phyloP scores from a whole-genome alignment of 176 grass and related monocot species.

The Rhynchospora tenuis region DNA sequence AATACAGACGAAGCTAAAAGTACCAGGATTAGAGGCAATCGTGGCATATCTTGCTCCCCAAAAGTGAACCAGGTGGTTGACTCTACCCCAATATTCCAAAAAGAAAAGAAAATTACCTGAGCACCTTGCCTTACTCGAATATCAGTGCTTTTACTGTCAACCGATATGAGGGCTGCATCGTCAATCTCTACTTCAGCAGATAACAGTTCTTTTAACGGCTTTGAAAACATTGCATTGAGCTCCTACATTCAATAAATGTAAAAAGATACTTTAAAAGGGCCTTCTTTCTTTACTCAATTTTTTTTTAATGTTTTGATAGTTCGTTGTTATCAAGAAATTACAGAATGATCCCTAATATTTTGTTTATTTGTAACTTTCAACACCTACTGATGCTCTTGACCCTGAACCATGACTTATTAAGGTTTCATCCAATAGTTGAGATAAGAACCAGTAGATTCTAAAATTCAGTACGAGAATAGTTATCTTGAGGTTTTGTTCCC shows the following conservation, averaged over 20 bases:
- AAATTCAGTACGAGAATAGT: background rate
- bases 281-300: background rate
- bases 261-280: background rate
- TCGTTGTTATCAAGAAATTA: background rate
- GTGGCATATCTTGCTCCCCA: too few species aligned
- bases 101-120: conserved; percentile 42
- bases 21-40: too few species aligned
- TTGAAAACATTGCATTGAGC: conserved; percentile 89
- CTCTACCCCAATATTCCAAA: too few species aligned
- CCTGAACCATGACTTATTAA: background rate
- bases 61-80: too few species aligned
- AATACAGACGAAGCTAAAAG: too few species aligned
- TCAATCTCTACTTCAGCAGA: conserved; percentile 80
- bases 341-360: background rate
- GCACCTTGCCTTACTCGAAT: conserved; percentile 97
- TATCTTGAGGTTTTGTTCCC: conserved; percentile 88
- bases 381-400: background rate
- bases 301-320: background rate
- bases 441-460: background rate
- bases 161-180: conserved; percentile 94
- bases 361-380: background rate
- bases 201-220: conserved; percentile 78
- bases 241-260: conserved; percentile 48
- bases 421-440: background rate
- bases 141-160: conserved; percentile 97